These are phyloP conservation scores for Diaporthe capsici DNA, from an alignment of 2,329 filamentous ascomycete species.

Conservation along the genomic window DNA sequence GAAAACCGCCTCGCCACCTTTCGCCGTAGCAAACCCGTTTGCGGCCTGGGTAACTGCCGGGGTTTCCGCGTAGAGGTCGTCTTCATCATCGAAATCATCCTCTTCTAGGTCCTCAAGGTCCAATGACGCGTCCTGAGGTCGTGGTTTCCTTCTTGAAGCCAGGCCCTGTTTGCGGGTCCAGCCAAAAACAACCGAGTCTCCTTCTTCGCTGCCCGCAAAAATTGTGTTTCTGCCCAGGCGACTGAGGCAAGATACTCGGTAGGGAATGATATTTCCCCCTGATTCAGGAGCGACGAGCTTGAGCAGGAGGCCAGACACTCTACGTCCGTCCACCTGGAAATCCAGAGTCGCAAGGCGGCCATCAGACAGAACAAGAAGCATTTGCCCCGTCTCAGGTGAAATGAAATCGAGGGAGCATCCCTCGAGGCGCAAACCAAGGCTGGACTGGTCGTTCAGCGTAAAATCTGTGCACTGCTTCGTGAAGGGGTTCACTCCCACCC, in stretches of 20 bases:
- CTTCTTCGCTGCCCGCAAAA: conserved; percentile 88
- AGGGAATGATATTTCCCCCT: conserved; percentile 74
- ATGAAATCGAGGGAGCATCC: conserved; percentile 83
- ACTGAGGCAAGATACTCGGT: conserved; percentile 77
- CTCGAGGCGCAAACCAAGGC: conserved; percentile 84
- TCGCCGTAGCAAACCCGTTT: conserved; percentile 57
- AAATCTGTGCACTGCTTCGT: conserved; percentile 87
- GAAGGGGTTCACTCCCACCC: conserved; percentile 93
- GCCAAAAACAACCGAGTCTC: conserved; percentile 84
- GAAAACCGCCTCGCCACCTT: conserved; percentile 78
- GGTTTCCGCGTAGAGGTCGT: conserved; percentile 75
- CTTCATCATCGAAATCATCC: conserved; percentile 71
- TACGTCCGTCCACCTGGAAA: conserved; percentile 91
- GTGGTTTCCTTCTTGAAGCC: conserved; percentile 73
- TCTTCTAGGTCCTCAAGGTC: conserved; percentile 64
- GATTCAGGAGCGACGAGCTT: conserved; percentile 73
- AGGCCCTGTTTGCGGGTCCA: conserved; percentile 79
- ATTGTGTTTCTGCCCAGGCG: conserved; percentile 77
- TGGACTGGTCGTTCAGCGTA: conserved; percentile 86
- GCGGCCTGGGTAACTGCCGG: conserved; percentile 52
- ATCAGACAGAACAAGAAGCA: conserved; percentile 84
- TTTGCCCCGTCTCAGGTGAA: conserved; percentile 82
- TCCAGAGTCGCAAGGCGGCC: conserved; percentile 82
- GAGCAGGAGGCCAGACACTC: conserved; percentile 88
- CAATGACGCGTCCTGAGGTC: conserved; percentile 67